Evolutionary conservation across 768 basidiomycete genomes (phyloP), one percentile per base, ranked within the genome.

Genomic region (Russula sp.): DNA sequence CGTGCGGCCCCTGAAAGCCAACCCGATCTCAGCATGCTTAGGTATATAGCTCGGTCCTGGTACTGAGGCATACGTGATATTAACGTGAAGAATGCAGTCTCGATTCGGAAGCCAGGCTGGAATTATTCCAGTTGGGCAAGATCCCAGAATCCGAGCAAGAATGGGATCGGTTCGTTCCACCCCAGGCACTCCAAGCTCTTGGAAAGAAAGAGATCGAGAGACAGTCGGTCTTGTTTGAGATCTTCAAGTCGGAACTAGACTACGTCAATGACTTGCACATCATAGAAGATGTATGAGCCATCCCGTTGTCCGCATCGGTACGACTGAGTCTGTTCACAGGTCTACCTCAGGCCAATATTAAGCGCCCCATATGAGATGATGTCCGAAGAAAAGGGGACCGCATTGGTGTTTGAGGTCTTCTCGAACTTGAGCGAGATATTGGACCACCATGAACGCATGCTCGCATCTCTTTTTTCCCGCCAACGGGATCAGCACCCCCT

Each of bases 401-500:
- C 73, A 9, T 98, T 97, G 71, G 75, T 96, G 44, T 73, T 78
- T 6, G 85, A 89, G 64, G 91, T 96, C 39, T 97, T 99, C 73
- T 86, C 84, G 70, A 98, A 98, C 70, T 73, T 95, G 27, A 73
- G 82, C 55, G 79, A 83, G 40, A 85, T 99, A 18, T 74, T 86
- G 6, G 73, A 75, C 0, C 81, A 88, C 62, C 92, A 94, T 67
- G 78, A 85, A 61, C 77, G 76, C 13, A 82, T 96, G 76, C 78
- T 96, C 42, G 82, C 73, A 2, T 79, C 83, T 9, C 81, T 98
- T n/a, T 87, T 91, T 68, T 79, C 77, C 35, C 83, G 93, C 27
- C 94, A 98, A 71, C 77, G 81, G 57, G 91, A 96, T 44, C 88
- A 94, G 65, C 88, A 91, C 65, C 93, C 94, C 10, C 73, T 97